Percentiles rank a stretch among this genome's conserved stretches.
Evolutionary conservation across 1,284 basidiomycete species (phyloP).

Genomic region (Pyrrhoderma lamaoense): DNA sequence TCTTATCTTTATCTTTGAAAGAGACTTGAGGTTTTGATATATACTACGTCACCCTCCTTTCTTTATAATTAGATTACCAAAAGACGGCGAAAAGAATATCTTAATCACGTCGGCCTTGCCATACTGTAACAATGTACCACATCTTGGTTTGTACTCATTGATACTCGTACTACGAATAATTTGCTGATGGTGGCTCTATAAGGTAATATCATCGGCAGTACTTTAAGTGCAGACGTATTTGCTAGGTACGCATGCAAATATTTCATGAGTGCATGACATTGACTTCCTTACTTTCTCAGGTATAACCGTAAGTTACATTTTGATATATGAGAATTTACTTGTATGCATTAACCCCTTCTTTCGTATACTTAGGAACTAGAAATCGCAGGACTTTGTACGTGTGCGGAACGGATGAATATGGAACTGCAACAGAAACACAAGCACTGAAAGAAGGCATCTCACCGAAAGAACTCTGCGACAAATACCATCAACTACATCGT

Average conservation of each 20-base stretch:
- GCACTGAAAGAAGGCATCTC: constrained; percentile 91
- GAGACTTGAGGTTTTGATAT: neutral
- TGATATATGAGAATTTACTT: constrained; percentile 2
- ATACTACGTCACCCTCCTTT: neutral
- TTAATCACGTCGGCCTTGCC: constrained; percentile 95
- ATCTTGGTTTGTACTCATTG: constrained; percentile 61
- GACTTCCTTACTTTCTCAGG: constrained; percentile 38
- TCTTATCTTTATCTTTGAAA: too few species aligned
- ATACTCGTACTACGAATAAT: neutral
- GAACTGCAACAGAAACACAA: constrained; percentile 97
- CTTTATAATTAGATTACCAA: constrained; percentile 57
- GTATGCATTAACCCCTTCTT: neutral
- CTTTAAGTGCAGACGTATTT: constrained; percentile 93
- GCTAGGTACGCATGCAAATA: constrained; percentile 65
- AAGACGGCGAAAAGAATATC: constrained; percentile 79
- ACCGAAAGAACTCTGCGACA: constrained; percentile 86
- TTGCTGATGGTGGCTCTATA: constrained; percentile 5
- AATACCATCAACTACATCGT: constrained; percentile 85
- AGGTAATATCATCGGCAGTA: constrained; percentile 98
- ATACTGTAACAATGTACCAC: constrained; percentile 99
- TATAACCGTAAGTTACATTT: constrained; percentile 55
- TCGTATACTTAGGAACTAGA: constrained; percentile 50
- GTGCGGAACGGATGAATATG: constrained; percentile 99
- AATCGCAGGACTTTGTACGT: constrained; percentile 77
- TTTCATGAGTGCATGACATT: neutral